phyloP scores from a whole-genome alignment of 2,329 filamentous ascomycete species.

The Colletotrichum karsti region DNA sequence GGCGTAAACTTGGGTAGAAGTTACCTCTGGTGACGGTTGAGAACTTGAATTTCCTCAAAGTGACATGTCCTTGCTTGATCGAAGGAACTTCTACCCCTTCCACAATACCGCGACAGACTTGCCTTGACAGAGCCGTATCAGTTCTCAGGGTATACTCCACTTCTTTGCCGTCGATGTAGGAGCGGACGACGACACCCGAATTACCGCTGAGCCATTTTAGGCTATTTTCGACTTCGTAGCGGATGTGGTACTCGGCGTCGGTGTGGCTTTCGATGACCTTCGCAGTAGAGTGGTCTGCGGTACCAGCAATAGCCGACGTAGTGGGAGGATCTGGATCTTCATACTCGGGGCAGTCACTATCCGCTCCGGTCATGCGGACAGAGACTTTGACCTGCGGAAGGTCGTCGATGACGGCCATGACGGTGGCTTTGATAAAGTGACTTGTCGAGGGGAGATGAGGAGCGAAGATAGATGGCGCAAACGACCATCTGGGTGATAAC shows the following conservation, averaged over 20 bases:
- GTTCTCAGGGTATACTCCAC: rapidly evolving
- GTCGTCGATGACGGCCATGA: slow-evolving; percentile 11
- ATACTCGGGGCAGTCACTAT: neutral
- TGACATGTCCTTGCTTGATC: rapidly evolving
- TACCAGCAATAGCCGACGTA: neutral
- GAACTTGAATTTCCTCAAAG: neutral
- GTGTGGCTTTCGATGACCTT: slow-evolving; percentile 11
- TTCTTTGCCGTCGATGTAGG: neutral
- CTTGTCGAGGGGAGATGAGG: neutral
- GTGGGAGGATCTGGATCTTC: neutral
- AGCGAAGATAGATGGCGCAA: too few species aligned
- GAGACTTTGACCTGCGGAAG: neutral
- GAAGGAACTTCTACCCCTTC: rapidly evolving
- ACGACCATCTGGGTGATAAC: too few species aligned
- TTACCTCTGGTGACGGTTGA: neutral
- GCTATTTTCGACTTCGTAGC: neutral
- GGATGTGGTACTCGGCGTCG: neutral
- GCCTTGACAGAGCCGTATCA: rapidly evolving
- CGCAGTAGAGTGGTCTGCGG: neutral
- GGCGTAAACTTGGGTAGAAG: rapidly evolving
- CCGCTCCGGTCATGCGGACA: neutral
- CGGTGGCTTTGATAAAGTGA: neutral
- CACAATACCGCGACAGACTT: rapidly evolving
- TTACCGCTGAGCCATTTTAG: neutral
- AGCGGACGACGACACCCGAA: rapidly evolving